phyloP scores from a whole-genome alignment of 2,329 filamentous ascomycete species.

The Cytospora leucostoma region DNA sequence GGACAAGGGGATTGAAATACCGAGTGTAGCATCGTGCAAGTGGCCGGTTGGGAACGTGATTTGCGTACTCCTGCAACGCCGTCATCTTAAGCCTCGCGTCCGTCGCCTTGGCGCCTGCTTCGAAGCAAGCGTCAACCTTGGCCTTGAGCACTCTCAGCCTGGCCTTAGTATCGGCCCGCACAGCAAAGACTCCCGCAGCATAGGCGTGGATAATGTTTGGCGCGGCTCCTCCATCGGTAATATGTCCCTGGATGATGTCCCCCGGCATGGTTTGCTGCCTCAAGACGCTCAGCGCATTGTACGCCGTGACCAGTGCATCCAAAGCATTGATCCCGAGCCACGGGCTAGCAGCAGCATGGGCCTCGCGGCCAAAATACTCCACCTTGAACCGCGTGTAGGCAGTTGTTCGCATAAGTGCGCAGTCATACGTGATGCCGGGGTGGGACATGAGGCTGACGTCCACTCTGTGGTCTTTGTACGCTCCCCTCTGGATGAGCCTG shows the following conservation, averaged over 20 bases:
- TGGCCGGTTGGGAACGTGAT: conserved; percentile 56
- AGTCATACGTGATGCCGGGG: conserved; percentile 45
- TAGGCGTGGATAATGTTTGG: conserved; percentile 59
- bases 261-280: conserved; percentile 58
- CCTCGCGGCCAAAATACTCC: conserved; percentile 55
- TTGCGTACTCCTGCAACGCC: conserved; percentile 47
- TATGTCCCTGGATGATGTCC: conserved; percentile 52
- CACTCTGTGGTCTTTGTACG: conserved; percentile 43
- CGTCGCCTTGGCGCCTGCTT: conserved; percentile 43
- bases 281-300: conserved; percentile 51
- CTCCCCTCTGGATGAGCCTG: conserved; percentile 45
- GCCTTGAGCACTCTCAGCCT: conserved; percentile 43
- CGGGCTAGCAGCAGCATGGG: conserved; percentile 58
- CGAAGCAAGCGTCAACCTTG: conserved; percentile 47
- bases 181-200: conserved; percentile 46
- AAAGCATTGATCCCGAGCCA: conserved; percentile 63
- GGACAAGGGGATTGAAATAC: conserved; percentile 47
- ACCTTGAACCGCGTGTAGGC: conserved; percentile 53
- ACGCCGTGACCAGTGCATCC: conserved; percentile 55
- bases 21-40: conserved; percentile 48
- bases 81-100: conserved; percentile 51
- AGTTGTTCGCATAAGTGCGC: conserved; percentile 52
- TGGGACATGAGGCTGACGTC: conserved; percentile 46
- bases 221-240: conserved; percentile 53
- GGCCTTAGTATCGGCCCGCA: conserved; percentile 46